Evolutionary conservation across 108 stramenopile species (phyloP), one percentile per base, ranked within the genome.

Genomic region (Fragilaria radians): DNA sequence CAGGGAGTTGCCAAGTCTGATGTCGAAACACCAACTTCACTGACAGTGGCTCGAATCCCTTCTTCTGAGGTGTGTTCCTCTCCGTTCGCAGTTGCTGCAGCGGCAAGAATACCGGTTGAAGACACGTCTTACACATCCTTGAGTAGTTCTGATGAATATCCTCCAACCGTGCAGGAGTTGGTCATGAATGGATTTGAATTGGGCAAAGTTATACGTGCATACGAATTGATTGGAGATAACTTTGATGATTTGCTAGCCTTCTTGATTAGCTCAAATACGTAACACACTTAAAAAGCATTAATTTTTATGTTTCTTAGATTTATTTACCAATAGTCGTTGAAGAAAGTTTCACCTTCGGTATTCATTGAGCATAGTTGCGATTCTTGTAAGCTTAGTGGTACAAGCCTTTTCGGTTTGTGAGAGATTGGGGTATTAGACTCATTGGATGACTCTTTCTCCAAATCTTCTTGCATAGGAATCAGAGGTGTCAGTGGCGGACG

Each of bases 181-280:
- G 85, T 83, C 34, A 83, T 88, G 84, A 91, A 91, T 65, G 89
- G 89, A 30, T 91, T 91, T 62, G 77, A 83, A 19, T 49, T 88
- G 45, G 59, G 60, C 11, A 78, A 79, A 29, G 89, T 88, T 0
- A 52, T 88, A 18, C 79, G 71, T 30, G 89, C 89, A 2, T 87
- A 83, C 52, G 86, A 91, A 19, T 73, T 91, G 28, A 56, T 91
- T 32, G 89, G 89, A 9, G 82, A 88, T 61, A 83, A 91, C 52
- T 91, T 91, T 66, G 86, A 91, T 61, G 79, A 81, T 48, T 58
- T 91, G 67, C 59, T 91, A 47, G 67, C 77, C 1, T 84, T 83
- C 59, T 66, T 87, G 28, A 62, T 88, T 46, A 52, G 2, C 26
- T 27, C 52, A 18, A 26, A 22, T 26, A 52, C 52, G 1, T 52